Percentiles rank a stretch among this genome's conserved stretches.
phyloP scores from a whole-genome alignment of 805 yeast species.

The Barnettozyma californica region DNA sequence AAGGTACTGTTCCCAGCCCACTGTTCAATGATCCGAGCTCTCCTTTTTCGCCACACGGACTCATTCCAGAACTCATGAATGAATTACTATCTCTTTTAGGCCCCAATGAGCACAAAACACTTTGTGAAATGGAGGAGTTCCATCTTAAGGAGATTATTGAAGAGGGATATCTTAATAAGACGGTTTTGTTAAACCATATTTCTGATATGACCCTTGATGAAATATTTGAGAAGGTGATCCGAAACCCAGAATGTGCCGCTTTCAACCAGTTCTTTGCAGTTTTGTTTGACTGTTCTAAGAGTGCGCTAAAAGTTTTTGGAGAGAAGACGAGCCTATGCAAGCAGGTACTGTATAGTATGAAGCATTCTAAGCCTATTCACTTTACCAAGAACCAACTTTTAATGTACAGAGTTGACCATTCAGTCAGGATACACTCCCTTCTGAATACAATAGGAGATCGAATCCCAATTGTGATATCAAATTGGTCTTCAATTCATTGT shows the following conservation, averaged over 20 bases:
- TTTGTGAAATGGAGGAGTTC: neutral
- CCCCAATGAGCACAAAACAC: neutral
- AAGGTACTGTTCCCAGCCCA: neutral
- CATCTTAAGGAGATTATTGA: neutral
- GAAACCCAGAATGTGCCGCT: neutral
- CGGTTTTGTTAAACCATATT: neutral
- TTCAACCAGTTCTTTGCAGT: neutral
- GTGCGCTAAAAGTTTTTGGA: neutral
- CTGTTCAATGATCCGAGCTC: neutral
- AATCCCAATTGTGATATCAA: neutral
- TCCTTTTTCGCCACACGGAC: neutral
- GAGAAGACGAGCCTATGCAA: neutral
- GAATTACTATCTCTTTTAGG: neutral
- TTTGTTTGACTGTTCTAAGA: neutral
- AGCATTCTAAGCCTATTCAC: neutral
- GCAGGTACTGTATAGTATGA: neutral
- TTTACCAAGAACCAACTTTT: neutral
- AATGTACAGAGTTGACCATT: neutral
- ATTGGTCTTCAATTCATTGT: neutral
- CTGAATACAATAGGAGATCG: neutral
- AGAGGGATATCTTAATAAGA: neutral
- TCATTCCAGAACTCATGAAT: neutral
- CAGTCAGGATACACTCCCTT: neutral
- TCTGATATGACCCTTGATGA: neutral
- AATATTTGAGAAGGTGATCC: neutral